Evolutionary conservation across 257 asterid genomes (phyloP), one percentile per base, ranked within the genome.

Genomic region (Leonotis leonurus): DNA sequence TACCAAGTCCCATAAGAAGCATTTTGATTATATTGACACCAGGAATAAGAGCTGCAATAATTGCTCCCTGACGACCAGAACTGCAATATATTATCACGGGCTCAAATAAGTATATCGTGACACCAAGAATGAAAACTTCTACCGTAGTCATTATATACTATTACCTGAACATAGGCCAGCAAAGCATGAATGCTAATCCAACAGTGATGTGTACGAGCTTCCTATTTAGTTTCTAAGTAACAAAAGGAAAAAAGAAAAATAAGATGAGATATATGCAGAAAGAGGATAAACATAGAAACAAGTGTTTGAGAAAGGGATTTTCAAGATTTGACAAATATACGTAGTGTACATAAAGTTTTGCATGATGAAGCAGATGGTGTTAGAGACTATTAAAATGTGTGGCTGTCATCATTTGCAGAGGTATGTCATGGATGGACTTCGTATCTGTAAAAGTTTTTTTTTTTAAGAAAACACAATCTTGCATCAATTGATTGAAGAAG

Each of bases 81-180:
- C 99, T 92, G 89, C 39, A 52, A 68, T 64, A 64, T 53, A 67
- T 13, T 39, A 70, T 20, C 44, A 74, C 41, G 41, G 67, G 73
- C 70, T 75, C 67, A 68, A 63, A 53, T 46, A 70, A 33, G 16
- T 21, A 16, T 27, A 62, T n/a, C n/a, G n/a, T 37, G 9, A 56
- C 16, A 17, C 27, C 63, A 16, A 24, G 17, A 59, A 6, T 12
- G 54, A 37, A 53, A 64, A 22, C 41, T 37, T 54, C 26, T 30
- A 64, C 48, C 59, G 32, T 18, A 64, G 46, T 36, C 30, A n/a
- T n/a, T 43, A 51, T 10, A 16, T n/a, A 32, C 20, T 62, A 17
- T 53, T 79, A 92, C 99, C 99, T 92, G 95, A 92, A 92, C 95
- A 92, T 83, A 33, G 97, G 99, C 99, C 99, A 92, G 85, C 96